Evolutionary conservation across 169 alveolate species (phyloP).

Genomic region (Plasmodium coatneyi): DNA sequence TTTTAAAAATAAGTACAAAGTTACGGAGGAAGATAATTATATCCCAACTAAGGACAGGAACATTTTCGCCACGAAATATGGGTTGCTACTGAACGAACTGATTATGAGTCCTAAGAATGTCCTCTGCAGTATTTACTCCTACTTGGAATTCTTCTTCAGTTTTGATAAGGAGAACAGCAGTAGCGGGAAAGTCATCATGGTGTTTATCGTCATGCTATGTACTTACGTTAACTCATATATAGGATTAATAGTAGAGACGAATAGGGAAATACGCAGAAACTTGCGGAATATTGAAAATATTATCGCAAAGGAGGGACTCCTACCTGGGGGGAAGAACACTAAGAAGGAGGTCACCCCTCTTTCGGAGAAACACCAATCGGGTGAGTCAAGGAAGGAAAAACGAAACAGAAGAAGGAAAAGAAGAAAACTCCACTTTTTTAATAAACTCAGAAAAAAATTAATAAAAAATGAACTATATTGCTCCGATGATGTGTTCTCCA

Average conservation of each 20-base stretch:
- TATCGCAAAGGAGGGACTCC: conserved; percentile 9
- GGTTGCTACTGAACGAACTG: conserved; percentile 86
- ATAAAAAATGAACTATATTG: conserved; percentile 73
- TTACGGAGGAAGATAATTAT: conserved; percentile 75
- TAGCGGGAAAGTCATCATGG: conserved; percentile 18
- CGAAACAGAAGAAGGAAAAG: neutral
- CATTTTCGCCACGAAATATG: conserved; percentile 84
- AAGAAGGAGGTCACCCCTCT: neutral
- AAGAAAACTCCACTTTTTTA: conserved; percentile 13
- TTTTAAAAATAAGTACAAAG: conserved; percentile 80
- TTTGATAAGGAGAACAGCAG: conserved; percentile 46
- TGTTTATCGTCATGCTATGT: conserved; percentile 51
- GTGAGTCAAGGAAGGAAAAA: neutral
- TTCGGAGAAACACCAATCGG: neutral
- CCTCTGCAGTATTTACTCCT: conserved; percentile 58
- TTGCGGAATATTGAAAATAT: conserved; percentile 49
- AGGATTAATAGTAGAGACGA: conserved; percentile 27
- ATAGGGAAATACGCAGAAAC: conserved; percentile 36
- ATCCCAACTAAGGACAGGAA: conserved; percentile 82
- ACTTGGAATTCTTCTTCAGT: conserved; percentile 44
- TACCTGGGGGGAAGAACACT: neutral
- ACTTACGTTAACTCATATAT: conserved; percentile 60
- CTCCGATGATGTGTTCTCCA: conserved; percentile 42
- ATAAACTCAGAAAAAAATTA: conserved; percentile 38
- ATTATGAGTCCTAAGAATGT: conserved; percentile 63